Evolutionary conservation across 2,329 filamentous ascomycete species (phyloP).

Genomic region (Acephala macrosclerotiorum): DNA sequence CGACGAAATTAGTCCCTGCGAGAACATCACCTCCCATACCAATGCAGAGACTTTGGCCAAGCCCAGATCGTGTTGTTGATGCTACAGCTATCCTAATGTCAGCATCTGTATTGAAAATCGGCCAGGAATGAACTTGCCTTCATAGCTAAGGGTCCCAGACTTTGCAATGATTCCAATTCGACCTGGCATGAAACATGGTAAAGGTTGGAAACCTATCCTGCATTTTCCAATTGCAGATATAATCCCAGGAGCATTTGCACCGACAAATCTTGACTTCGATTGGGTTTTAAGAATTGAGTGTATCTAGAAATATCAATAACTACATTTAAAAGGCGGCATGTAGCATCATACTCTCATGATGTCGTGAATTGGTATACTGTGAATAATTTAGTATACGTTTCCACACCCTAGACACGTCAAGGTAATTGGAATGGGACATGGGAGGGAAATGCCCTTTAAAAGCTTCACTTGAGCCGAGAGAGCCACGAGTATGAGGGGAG

Average conservation of each 20-base stretch:
- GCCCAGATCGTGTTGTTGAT: conserved; percentile 71
- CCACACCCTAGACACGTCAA: neutral
- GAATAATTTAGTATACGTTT: neutral
- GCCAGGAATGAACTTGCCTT: conserved; percentile 48
- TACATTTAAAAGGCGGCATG: neutral
- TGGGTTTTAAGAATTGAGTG: conserved; percentile 74
- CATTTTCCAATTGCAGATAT: conserved; percentile 75
- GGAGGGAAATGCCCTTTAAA: neutral
- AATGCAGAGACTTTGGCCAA: conserved; percentile 77
- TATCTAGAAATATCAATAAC: conserved; percentile 53
- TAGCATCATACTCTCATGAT: conserved; percentile 64
- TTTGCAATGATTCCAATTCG: conserved; percentile 76
- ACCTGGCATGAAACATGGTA: conserved; percentile 74
- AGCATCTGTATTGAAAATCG: conserved; percentile 2
- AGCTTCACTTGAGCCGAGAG: neutral
- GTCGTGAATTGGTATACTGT: conserved; percentile 71
- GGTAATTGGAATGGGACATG: neutral
- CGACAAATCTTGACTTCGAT: conserved; percentile 72
- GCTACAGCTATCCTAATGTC: conserved; percentile 60
- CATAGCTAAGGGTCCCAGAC: conserved; percentile 78
- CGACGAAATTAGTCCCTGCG: conserved; percentile 76
- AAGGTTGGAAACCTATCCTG: conserved; percentile 77
- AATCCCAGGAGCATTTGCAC: conserved; percentile 77
- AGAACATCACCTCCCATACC: conserved; percentile 78
- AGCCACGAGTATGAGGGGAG: neutral